Percentiles rank a stretch among this genome's conserved stretches.
These are phyloP conservation scores for Alternaria rosae DNA, from an alignment of 2,329 filamentous ascomycete species.

Conservation along the genomic window DNA sequence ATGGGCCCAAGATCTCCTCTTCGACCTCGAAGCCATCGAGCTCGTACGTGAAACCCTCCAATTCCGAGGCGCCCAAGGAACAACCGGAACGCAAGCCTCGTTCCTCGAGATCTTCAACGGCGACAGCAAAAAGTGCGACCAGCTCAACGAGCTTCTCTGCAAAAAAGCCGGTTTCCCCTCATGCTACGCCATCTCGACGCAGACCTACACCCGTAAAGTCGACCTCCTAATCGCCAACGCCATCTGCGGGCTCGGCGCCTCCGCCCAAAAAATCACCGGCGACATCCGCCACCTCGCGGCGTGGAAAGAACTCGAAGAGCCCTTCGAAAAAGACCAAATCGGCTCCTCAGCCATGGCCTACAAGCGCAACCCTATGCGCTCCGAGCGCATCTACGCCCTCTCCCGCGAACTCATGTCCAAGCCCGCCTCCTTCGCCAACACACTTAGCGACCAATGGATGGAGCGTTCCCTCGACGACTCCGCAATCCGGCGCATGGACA, in stretches of 20 bases:
- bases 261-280: constrained; percentile 74
- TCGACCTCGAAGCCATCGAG: constrained; percentile 79
- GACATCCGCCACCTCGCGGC: constrained; percentile 77
- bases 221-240: constrained; percentile 83
- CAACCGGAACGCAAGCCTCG: constrained; percentile 64
- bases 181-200: constrained; percentile 71
- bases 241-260: constrained; percentile 80
- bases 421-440: constrained; percentile 62
- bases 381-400: constrained; percentile 67
- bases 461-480: constrained; percentile 81
- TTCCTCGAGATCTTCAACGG: constrained; percentile 75
- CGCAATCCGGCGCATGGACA: constrained; percentile 67
- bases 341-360: constrained; percentile 63
- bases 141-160: constrained; percentile 69
- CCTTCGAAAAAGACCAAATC: constrained; percentile 76
- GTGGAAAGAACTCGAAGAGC: constrained; percentile 86
- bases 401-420: constrained; percentile 64
- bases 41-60: constrained; percentile 70
- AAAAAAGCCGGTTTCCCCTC: constrained; percentile 70
- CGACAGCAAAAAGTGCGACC: constrained; percentile 67
- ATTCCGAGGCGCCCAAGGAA: constrained; percentile 70
- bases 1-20: constrained; percentile 78
- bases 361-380: constrained; percentile 68
- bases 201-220: constrained; percentile 82
- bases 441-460: constrained; percentile 79